Percentiles rank a stretch among this genome's conserved stretches.
These are phyloP conservation scores for Salicornia ramosissima DNA, from an alignment of 148 eudicot species.

Conservation along the genomic window DNA sequence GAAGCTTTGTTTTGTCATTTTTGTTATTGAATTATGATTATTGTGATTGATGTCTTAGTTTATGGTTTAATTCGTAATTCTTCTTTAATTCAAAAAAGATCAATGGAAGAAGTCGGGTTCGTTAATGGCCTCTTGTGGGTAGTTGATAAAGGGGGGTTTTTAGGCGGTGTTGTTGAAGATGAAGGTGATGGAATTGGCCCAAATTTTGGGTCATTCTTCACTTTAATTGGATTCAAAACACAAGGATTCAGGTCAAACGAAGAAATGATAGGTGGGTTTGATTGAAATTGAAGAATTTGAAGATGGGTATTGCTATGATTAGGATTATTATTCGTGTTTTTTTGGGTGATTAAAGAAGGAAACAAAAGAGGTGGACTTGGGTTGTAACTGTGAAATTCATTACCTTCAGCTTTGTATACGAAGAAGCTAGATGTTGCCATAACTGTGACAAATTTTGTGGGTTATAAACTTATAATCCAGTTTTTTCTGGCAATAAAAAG, in stretches of 20 bases:
- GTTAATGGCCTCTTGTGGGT: constrained; percentile 69
- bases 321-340: constrained; percentile 33
- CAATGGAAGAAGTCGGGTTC: constrained; percentile 41
- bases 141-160: constrained; percentile 36
- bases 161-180: constrained; percentile 32
- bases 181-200: constrained; percentile 29
- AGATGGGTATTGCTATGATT: constrained; percentile 6
- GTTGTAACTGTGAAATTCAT: too few species aligned
- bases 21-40: too few species aligned
- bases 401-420: too few species aligned
- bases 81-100: too few species aligned
- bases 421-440: too few species aligned
- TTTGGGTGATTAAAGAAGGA: constrained; percentile 46
- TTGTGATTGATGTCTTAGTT: too few species aligned
- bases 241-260: constrained; percentile 13
- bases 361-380: constrained; percentile 57
- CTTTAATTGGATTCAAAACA: constrained; percentile 25
- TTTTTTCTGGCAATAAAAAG: too few species aligned
- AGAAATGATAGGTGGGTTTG: constrained; percentile 16
- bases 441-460: too few species aligned
- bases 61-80: too few species aligned
- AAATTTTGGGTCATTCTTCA: constrained; percentile 40
- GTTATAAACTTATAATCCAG: too few species aligned
- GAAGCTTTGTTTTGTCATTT: too few species aligned
- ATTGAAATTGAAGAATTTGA: constrained; percentile 33